Conservation (phyloP, 257 asterid species). For the Forsythia suspensa region DNA sequence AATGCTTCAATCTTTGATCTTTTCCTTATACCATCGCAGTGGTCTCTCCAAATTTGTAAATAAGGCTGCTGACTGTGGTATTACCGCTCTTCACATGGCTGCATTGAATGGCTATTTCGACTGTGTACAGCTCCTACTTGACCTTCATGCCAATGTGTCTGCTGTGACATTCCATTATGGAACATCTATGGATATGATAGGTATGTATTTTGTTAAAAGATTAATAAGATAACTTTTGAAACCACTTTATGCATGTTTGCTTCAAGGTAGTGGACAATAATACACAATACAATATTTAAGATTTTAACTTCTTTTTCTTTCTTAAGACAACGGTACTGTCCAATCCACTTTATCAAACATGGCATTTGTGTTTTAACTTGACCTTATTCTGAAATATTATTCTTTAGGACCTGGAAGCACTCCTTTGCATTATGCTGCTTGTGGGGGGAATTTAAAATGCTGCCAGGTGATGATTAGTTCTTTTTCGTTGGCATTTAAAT, state of each 20-base stretch:
- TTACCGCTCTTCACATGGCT: constrained; percentile 99
- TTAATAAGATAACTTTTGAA: constrained; percentile 5
- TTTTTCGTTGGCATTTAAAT: background rate
- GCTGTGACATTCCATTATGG: constrained; percentile 93
- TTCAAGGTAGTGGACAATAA: background rate
- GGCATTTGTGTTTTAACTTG: background rate
- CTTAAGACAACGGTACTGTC: background rate
- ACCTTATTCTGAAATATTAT: background rate
- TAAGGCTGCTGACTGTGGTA: constrained; percentile 98
- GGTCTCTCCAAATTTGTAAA: constrained; percentile 78
- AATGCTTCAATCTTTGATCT: background rate
- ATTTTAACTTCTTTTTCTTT: background rate
- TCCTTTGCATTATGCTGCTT: constrained; percentile 97
- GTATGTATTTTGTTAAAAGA: constrained; percentile 33
- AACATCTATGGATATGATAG: constrained; percentile 93
- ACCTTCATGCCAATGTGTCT: constrained; percentile 77
- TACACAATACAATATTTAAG: background rate
- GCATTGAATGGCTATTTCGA: constrained; percentile 95
- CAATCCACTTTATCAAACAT: background rate
- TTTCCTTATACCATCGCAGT: constrained; percentile 45
- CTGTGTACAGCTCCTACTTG: constrained; percentile 94
- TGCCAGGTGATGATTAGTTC: constrained; percentile 69
- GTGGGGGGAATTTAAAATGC: constrained; percentile 96
- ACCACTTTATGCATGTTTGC: constrained; percentile 8
- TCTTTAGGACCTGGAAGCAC: constrained; percentile 94